phyloP scores from a whole-genome alignment of 768 basidiomycete species.

The Boletales sp. region DNA sequence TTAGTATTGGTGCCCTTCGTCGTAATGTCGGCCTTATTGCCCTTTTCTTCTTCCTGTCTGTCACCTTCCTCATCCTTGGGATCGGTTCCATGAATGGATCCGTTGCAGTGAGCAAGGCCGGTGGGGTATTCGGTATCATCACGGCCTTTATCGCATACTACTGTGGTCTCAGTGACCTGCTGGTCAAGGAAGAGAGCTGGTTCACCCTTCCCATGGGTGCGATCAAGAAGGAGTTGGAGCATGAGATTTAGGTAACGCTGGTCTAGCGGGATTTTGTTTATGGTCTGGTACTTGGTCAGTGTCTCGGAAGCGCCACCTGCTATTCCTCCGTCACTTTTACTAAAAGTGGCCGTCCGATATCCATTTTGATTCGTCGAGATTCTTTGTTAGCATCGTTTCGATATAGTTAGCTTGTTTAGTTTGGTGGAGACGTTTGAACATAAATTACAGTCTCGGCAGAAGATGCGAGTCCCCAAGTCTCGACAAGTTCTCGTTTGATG shows the following conservation, averaged over 20 bases:
- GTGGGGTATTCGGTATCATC: constrained; percentile 43
- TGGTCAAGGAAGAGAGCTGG: constrained; percentile 36
- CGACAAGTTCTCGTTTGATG: too few relatives aligned
- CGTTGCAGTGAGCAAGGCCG: constrained; percentile 30
- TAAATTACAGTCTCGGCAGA: neutral
- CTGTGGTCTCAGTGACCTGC: constrained; percentile 39
- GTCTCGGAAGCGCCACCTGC: constrained; percentile 1
- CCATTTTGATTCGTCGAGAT: neutral
- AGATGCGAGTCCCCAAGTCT: too few relatives aligned
- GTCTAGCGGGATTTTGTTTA: neutral
- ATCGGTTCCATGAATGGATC: constrained; percentile 35
- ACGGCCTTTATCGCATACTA: constrained; percentile 50
- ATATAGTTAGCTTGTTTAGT: constrained; percentile 4
- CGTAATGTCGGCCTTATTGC: constrained; percentile 47
- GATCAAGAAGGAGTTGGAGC: constrained; percentile 8
- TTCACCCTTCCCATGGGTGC: constrained; percentile 40
- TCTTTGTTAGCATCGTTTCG: neutral
- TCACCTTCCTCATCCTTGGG: constrained; percentile 50
- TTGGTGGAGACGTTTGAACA: neutral
- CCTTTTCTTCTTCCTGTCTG: constrained; percentile 49
- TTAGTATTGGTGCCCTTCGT: constrained; percentile 47
- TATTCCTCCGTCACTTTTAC: constrained; percentile 8
- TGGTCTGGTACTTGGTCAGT: neutral
- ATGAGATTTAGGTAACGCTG: neutral
- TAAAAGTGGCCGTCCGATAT: neutral